These are phyloP conservation scores for Diospyros kaki DNA, from an alignment of 148 eudicot species.

Conservation along the genomic window DNA sequence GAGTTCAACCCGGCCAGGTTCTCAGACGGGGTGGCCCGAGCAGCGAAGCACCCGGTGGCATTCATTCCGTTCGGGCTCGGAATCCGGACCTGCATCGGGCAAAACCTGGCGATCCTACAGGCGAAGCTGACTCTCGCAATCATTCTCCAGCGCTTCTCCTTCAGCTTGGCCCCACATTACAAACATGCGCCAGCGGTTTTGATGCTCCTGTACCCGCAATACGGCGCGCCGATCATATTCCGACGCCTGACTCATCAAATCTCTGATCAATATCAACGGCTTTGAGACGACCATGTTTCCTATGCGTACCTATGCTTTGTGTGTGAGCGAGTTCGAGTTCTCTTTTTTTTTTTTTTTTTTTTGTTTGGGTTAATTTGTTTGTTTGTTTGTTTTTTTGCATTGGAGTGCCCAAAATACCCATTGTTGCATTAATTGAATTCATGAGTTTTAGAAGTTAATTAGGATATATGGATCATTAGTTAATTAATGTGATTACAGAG, in stretches of 20 bases:
- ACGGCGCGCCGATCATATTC: conserved; percentile 80
- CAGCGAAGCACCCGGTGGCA: conserved; percentile 79
- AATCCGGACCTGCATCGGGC: conserved; percentile 79
- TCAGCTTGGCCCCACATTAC: conserved; percentile 58
- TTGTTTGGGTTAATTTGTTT: too few species aligned
- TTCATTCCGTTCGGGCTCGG: conserved; percentile 91
- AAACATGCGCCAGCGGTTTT: conserved; percentile 84
- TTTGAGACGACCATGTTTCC: neutral
- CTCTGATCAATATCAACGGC: conserved; percentile 21
- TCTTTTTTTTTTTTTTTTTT: too few species aligned
- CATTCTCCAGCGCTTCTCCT: conserved; percentile 63
- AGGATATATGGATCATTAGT: too few species aligned
- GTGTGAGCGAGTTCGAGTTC: conserved; percentile 15
- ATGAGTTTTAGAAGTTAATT: too few species aligned
- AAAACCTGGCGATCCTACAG: conserved; percentile 73
- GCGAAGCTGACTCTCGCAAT: conserved; percentile 72
- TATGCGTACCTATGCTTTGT: conserved; percentile 11
- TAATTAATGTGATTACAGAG: too few species aligned
- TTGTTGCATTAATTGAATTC: conserved; percentile 15
- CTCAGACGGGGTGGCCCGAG: conserved; percentile 69
- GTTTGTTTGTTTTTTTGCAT: conserved; percentile 13
- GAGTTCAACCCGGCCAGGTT: conserved; percentile 80
- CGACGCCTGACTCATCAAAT: conserved; percentile 23
- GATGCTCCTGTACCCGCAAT: conserved; percentile 83
- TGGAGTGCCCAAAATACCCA: conserved; percentile 22